Conservation (phyloP, 768 basidiomycete genomes). For the Candolleomyces aberdarensis region DNA sequence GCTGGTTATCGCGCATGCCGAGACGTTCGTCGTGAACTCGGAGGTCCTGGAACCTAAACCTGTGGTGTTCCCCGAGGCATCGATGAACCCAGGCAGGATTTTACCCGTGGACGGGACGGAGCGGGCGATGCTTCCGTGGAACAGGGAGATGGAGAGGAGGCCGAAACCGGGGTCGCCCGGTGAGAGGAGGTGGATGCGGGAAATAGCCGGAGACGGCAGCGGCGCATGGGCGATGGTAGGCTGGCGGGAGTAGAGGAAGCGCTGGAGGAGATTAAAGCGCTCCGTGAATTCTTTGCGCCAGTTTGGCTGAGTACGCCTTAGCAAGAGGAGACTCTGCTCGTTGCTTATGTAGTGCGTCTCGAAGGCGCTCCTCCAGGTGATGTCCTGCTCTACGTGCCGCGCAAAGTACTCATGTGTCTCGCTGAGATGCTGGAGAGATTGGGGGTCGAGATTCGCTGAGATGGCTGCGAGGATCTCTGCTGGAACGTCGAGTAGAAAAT, state of each 20-base stretch:
- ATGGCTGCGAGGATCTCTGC: constrained; percentile 73
- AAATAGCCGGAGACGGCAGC: constrained; percentile 48
- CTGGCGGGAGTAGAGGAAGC: constrained; percentile 12
- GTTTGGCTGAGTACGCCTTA: constrained; percentile 53
- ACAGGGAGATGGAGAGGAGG: constrained; percentile 60
- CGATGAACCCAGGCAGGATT: constrained; percentile 65
- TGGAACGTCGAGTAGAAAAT: constrained; percentile 52
- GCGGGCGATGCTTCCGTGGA: constrained; percentile 70
- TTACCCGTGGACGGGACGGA: constrained; percentile 70
- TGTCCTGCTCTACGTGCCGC: constrained; percentile 71
- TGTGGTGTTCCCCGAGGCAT: constrained; percentile 55
- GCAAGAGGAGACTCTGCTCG: constrained; percentile 22
- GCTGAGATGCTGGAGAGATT: constrained; percentile 55
- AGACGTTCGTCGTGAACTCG: constrained; percentile 69
- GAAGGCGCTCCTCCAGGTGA: constrained; percentile 78
- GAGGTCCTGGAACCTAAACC: constrained; percentile 72
- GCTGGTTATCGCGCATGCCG: constrained; percentile 54
- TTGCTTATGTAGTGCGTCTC: constrained; percentile 51
- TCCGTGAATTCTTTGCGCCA: constrained; percentile 73
- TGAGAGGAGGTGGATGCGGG: constrained; percentile 59
- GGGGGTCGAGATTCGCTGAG: constrained; percentile 69
- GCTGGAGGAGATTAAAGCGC: constrained; percentile 57
- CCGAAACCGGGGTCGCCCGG: constrained; percentile 36
- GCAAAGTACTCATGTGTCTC: constrained; percentile 49
- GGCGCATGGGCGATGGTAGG: constrained; percentile 45